A percentile compares a stretch with the other conserved stretches of the same genome.
phyloP scores from a whole-genome alignment of 371 early-diverging fungal species.

The Rhizopus microsporus region DNA sequence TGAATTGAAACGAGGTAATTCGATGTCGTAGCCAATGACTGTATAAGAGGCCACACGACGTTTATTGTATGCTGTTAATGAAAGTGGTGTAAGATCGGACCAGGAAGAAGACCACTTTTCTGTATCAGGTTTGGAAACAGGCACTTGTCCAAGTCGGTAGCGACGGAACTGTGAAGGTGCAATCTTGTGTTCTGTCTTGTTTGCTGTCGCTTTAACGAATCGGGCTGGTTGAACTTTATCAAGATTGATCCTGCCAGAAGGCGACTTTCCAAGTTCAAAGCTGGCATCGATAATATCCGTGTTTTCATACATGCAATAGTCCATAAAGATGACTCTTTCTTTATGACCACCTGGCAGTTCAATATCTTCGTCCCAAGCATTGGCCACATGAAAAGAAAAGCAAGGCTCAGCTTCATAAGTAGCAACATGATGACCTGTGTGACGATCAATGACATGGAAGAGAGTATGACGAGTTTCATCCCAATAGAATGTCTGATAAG shows the following conservation, averaged over 20 bases:
- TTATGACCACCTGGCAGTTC: constrained; percentile 34
- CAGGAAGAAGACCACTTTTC: constrained; percentile 13
- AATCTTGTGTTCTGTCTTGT: constrained; percentile 39
- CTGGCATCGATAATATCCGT: constrained; percentile 55
- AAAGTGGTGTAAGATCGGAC: constrained; percentile 12
- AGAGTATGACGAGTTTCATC: constrained; percentile 51
- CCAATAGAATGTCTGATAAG: constrained; percentile 60
- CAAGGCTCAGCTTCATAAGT: constrained; percentile 64
- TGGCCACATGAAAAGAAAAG: constrained; percentile 63
- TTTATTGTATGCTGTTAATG: constrained; percentile 32
- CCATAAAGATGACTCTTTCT: constrained; percentile 47
- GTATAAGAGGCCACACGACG: constrained; percentile 46
- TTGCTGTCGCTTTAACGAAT: constrained; percentile 37
- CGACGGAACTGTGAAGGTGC: constrained; percentile 48
- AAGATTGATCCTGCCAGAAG: constrained; percentile 26
- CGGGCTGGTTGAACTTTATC: constrained; percentile 42
- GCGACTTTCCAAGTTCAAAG: constrained; percentile 44
- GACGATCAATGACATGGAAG: constrained; percentile 62
- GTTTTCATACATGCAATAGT: constrained; percentile 51
- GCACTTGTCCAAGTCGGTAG: constrained; percentile 44
- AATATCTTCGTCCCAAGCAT: constrained; percentile 60
- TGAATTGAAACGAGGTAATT: constrained; percentile 65
- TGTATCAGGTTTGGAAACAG: constrained; percentile 11
- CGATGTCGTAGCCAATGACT: constrained; percentile 52
- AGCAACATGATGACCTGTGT: constrained; percentile 55